Conservation (phyloP, 2,329 filamentous ascomycete genomes). For the Monilinia polystroma region DNA sequence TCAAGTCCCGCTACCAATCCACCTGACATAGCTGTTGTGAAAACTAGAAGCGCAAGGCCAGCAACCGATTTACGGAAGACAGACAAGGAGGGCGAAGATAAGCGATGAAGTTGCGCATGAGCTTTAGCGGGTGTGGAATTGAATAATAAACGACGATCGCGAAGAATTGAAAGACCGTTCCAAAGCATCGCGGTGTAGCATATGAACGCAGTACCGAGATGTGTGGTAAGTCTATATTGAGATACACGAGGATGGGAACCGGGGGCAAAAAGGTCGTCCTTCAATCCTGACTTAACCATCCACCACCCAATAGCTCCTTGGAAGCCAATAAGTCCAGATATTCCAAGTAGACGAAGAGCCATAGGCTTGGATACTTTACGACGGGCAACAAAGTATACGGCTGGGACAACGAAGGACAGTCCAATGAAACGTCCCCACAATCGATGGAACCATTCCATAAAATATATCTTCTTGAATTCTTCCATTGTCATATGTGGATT, state of each 20-base stretch:
- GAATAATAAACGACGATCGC: slow-evolving; percentile 66
- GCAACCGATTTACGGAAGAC: slow-evolving; percentile 72
- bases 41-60: slow-evolving; percentile 72
- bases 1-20: slow-evolving; percentile 92
- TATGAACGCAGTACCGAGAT: slow-evolving; percentile 85
- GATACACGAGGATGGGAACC: slow-evolving; percentile 89
- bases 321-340: slow-evolving; percentile 86
- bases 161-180: slow-evolving; percentile 80
- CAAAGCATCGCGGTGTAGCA: slow-evolving; percentile 95
- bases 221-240: slow-evolving; percentile 88
- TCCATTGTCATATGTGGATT: slow-evolving; percentile 90
- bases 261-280: slow-evolving; percentile 90
- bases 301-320: slow-evolving; percentile 97
- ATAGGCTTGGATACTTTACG: slow-evolving; percentile 76
- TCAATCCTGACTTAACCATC: slow-evolving; percentile 98
- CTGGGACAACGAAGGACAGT: slow-evolving; percentile 82
- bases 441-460: slow-evolving; percentile 97
- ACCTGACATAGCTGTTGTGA: slow-evolving; percentile 88
- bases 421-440: slow-evolving; percentile 93
- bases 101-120: slow-evolving; percentile 56
- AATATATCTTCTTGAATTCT: slow-evolving; percentile 99
- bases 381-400: slow-evolving; percentile 81
- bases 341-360: slow-evolving; percentile 74
- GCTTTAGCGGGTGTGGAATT: slow-evolving; percentile 61
- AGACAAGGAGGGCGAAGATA: slow-evolving; percentile 66